Evolutionary conservation across 345 rosid species (phyloP).

Genomic region (Brassica rapa): DNA sequence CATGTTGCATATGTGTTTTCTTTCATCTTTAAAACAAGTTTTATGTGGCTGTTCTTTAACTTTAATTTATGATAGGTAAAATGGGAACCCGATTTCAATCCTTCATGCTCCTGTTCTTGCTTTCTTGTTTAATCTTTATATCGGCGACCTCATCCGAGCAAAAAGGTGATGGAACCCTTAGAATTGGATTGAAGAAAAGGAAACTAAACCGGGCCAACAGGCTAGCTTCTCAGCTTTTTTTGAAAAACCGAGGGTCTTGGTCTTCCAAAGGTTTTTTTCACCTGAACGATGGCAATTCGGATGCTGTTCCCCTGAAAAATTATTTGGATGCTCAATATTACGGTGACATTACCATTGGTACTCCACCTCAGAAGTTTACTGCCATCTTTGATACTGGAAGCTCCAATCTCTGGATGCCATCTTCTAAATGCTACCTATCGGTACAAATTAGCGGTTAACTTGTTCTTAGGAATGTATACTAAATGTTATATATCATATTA

Average conservation of each 20-base stretch:
- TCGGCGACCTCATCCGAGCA: neutral
- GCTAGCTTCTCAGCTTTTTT: conserved; percentile 47
- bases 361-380: conserved; percentile 89
- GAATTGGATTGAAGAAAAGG: conserved; percentile 73
- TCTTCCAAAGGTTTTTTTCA: conserved; percentile 43
- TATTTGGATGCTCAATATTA: conserved; percentile 90
- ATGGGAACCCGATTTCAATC: conserved; percentile 39
- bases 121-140: conserved; percentile 31
- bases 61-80: conserved; percentile 28
- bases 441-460: conserved; percentile 34
- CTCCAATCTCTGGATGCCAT: conserved; percentile 94
- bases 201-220: conserved; percentile 59
- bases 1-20: neutral
- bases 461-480: neutral
- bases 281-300: conserved; percentile 48
- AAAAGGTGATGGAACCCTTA: conserved; percentile 53
- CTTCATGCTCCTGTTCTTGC: conserved; percentile 26
- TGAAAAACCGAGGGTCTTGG: conserved; percentile 50
- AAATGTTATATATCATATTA: neutral
- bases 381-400: conserved; percentile 94
- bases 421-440: conserved; percentile 76
- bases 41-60: neutral
- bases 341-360: conserved; percentile 86
- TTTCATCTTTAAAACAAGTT: neutral
- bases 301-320: conserved; percentile 65